Evolutionary conservation across 768 basidiomycete genomes (phyloP).

Genomic region (Leccinum imitatum): DNA sequence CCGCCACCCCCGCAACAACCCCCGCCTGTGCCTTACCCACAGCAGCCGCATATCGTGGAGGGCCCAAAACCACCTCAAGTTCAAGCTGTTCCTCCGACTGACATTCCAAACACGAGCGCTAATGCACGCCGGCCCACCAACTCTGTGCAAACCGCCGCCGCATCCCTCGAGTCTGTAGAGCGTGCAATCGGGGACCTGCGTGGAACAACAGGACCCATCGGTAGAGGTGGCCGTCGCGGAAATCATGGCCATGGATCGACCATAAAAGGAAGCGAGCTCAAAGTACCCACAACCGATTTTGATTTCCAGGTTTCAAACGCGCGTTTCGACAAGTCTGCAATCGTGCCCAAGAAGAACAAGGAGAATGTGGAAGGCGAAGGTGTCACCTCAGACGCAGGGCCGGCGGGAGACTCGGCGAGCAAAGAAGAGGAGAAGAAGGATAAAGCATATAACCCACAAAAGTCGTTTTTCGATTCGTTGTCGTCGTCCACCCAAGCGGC

Average conservation of each 20-base stretch:
- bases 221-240: slow-evolving; percentile 41
- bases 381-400: slow-evolving; percentile 32
- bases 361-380: slow-evolving; percentile 31
- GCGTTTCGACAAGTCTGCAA: slow-evolving; percentile 73
- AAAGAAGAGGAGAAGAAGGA: slow-evolving; percentile 41
- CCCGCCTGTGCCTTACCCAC: slow-evolving; percentile 28
- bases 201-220: slow-evolving; percentile 35
- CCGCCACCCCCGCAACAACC: slow-evolving; percentile 32
- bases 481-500: slow-evolving; percentile 46
- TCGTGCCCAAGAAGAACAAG: slow-evolving; percentile 38
- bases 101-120: slow-evolving; percentile 27
- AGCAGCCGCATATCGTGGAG: slow-evolving; percentile 29
- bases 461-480: slow-evolving; percentile 79
- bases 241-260: slow-evolving; percentile 28
- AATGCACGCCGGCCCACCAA: slow-evolving; percentile 39
- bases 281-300: slow-evolving; percentile 75
- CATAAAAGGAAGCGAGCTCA: slow-evolving; percentile 38
- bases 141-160: slow-evolving; percentile 68
- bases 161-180: slow-evolving; percentile 72
- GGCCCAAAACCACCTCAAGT: slow-evolving; percentile 24
- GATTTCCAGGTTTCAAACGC: slow-evolving; percentile 80
- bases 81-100: slow-evolving; percentile 19
- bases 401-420: slow-evolving; percentile 16
- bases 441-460: slow-evolving; percentile 69
- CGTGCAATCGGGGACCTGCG: slow-evolving; percentile 54